phyloP scores from a whole-genome alignment of 2,329 filamentous ascomycete genomes.

The Clarireedia sp. region DNA sequence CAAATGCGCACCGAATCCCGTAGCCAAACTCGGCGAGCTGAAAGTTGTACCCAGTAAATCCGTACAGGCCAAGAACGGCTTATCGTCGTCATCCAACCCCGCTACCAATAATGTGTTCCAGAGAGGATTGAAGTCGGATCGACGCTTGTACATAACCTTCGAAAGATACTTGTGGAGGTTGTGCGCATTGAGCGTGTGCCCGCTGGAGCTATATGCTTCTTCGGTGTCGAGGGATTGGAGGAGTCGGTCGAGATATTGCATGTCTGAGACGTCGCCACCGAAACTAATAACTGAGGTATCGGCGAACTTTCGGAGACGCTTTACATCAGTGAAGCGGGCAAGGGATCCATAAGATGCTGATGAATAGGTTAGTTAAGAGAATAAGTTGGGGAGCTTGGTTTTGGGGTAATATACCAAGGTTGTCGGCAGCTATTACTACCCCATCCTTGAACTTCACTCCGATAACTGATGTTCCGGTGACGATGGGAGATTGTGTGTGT shows the following conservation, averaged over 20 bases:
- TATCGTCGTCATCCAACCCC: conserved; percentile 69
- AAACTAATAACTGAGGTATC: conserved; percentile 80
- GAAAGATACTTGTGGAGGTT: conserved; percentile 95
- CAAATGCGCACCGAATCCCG: conserved; percentile 87
- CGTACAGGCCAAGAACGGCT: conserved; percentile 84
- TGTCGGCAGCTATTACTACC: conserved; percentile 94
- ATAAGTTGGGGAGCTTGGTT: not conserved
- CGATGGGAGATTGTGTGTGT: conserved; percentile 86
- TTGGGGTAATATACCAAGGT: conserved; percentile 57
- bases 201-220: conserved; percentile 65
- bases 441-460: conserved; percentile 94
- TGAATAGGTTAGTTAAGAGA: conserved; percentile 12
- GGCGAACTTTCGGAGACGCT: conserved; percentile 87
- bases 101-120: conserved; percentile 95
- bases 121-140: conserved; percentile 90
- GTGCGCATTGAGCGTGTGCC: conserved; percentile 66
- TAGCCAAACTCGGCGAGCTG: conserved; percentile 78
- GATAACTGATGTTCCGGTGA: conserved; percentile 93
- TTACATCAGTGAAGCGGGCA: conserved; percentile 92
- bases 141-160: conserved; percentile 92
- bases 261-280: conserved; percentile 94
- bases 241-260: conserved; percentile 96
- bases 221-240: conserved; percentile 78
- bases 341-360: conserved; percentile 94
- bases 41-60: conserved; percentile 93